Percentiles rank a stretch among this genome's conserved stretches.
Evolutionary conservation across 768 basidiomycete species (phyloP).

Genomic region (Amanita pallidorosea): DNA sequence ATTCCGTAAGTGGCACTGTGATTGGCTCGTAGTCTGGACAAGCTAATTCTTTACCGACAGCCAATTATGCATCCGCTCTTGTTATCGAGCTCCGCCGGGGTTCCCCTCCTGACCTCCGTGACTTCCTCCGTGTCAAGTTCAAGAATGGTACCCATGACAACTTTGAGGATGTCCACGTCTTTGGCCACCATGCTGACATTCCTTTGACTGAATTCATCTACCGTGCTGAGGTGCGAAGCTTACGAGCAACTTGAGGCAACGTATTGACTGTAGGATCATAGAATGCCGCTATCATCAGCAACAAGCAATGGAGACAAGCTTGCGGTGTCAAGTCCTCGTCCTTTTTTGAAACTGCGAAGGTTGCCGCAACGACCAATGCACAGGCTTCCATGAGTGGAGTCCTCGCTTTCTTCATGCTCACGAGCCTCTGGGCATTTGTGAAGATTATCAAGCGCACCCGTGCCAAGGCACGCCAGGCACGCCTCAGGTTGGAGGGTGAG

Average conservation of each 20-base stretch:
- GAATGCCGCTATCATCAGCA: conserved; percentile 44
- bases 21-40: not conserved
- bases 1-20: conserved; percentile 42
- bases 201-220: conserved; percentile 82
- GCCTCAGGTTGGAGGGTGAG: conserved; percentile 32
- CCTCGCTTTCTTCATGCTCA: conserved; percentile 26
- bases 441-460: conserved; percentile 29
- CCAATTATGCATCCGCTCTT: conserved; percentile 63
- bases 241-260: not conserved
- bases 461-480: conserved; percentile 24
- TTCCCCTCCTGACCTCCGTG: conserved; percentile 62
- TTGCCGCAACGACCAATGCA: conserved; percentile 11
- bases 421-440: conserved; percentile 25
- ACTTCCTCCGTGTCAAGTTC: conserved; percentile 79
- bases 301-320: conserved; percentile 41
- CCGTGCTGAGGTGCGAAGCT: conserved; percentile 53
- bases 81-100: conserved; percentile 74
- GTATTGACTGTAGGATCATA: conserved; percentile 10
- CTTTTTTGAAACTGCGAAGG: conserved; percentile 15
- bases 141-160: conserved; percentile 63
- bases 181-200: conserved; percentile 66
- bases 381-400: conserved; percentile 25
- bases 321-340: conserved; percentile 23
- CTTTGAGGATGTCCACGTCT: conserved; percentile 63
- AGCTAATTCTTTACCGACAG: conserved; percentile 23